A percentile compares a stretch with the other conserved stretches of the same genome.
phyloP scores from a whole-genome alignment of 352 stramenopile species.

The Stramenopiles sp. region DNA sequence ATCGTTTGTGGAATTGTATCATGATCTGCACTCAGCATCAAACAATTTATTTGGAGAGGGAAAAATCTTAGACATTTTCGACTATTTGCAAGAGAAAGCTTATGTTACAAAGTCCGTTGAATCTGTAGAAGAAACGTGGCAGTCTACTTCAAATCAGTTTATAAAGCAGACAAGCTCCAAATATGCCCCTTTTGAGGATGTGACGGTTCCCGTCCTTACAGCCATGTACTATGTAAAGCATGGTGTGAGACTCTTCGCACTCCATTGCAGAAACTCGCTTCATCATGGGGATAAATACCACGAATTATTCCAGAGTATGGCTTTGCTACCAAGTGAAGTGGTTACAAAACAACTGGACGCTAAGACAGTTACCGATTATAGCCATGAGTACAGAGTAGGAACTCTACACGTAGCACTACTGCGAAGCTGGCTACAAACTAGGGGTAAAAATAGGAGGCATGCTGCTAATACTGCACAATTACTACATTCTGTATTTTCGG shows the following conservation, averaged over 20 bases:
- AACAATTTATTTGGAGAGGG: neutral
- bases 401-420: no score
- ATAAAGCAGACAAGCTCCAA: slow-evolving; percentile 25
- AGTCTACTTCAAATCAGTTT: slow-evolving; percentile 1
- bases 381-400: no score
- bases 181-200: slow-evolving; percentile 49
- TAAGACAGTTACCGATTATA: neutral
- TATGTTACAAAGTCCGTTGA: no score
- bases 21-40: neutral
- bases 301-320: neutral
- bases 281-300: neutral
- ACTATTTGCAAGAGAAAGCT: neutral
- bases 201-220: slow-evolving; percentile 47
- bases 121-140: slow-evolving; percentile 8
- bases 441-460: no score
- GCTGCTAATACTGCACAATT: no score
- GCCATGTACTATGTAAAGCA: slow-evolving; percentile 60
- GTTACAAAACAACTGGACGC: neutral
- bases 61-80: neutral
- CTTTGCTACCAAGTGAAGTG: neutral
- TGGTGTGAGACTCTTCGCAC: slow-evolving; percentile 40
- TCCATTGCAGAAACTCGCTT: neutral
- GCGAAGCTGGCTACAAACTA: no score
- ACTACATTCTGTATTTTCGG: slow-evolving; percentile 4
- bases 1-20: neutral